Base-by-base conservation (phyloP, 2,329 filamentous ascomycete genomes). In the Ceratocystis diversiconidia region DNA sequence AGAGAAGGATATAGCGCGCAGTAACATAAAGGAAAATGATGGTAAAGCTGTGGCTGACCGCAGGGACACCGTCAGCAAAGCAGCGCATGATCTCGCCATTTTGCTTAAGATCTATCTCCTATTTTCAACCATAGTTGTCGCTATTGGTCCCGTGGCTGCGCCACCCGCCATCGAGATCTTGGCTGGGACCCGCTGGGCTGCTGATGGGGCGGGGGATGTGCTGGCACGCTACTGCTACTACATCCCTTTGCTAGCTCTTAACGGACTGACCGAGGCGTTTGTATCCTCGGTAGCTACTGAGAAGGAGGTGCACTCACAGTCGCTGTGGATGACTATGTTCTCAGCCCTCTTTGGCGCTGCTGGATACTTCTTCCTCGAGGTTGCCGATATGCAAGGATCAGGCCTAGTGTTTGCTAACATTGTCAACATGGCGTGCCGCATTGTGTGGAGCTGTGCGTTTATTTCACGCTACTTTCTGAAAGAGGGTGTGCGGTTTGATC, bases 201-300 rank as follows among this genome's bases (percentile, higher is more conserved):
- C 79, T 2, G 85, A 87, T 0, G 87, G 87, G 55, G 90, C 92
- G 0, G 86, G 86, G 5, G 75, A 80, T 7, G 86, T 94, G 2
- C 80, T 99, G 5, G 85, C 86, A 0, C 82, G 81, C 0, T 99
- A 96, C 75, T 92, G 90, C 76, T 91, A 90, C 74, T 97, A 96
- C 76, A 89, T 99, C 67, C 94, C 94, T 0, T 85, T 97, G 30
- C 81, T 97, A 3, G 94, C 92, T 2, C 77, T 95, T 71, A 99
- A 99, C 72, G 94, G 94, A 63, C 84, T 97, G 25, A 85, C 88
- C 1, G 94, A 99, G 76, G 90, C 91, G 0, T 97, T 99, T 71
- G 92, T 97, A 17, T 87, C 92, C 0, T 90, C 90, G 1, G 89
- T 95, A 0, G 92, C 92, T 0, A 86, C 83, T 0, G 82, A 90